phyloP scores from a whole-genome alignment of 1,284 basidiomycete species.

The Trametes polyzona region DNA sequence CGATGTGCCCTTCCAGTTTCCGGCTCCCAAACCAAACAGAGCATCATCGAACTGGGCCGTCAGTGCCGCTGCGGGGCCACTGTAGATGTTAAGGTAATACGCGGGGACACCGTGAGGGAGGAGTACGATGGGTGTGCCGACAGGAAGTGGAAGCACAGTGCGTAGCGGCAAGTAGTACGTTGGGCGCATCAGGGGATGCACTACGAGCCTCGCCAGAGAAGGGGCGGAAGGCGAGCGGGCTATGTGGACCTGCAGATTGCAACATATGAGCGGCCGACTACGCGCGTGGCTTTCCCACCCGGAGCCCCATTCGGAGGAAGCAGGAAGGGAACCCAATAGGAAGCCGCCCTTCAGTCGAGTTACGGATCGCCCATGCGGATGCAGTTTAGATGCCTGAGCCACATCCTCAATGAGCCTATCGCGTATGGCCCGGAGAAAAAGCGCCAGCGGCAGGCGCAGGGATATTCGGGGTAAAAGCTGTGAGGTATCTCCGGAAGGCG shows the following conservation, averaged over 20 bases:
- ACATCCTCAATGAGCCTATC: conserved; percentile 60
- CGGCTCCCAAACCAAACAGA: conserved; percentile 60
- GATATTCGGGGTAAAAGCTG: conserved; percentile 47
- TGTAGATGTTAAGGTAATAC: conserved; percentile 66
- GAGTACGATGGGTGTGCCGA: conserved; percentile 67
- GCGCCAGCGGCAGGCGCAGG: conserved; percentile 48
- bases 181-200: conserved; percentile 60
- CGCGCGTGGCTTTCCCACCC: conserved; percentile 62
- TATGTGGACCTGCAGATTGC: conserved; percentile 61
- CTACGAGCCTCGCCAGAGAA: conserved; percentile 48
- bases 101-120: conserved; percentile 74
- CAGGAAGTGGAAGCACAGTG: conserved; percentile 44
- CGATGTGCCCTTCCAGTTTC: conserved; percentile 46
- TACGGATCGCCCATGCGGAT: conserved; percentile 33
- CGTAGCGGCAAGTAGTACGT: conserved; percentile 56
- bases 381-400: conserved; percentile 39
- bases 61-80: conserved; percentile 65
- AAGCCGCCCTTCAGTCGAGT: conserved; percentile 62
- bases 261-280: conserved; percentile 58
- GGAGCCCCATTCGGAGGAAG: conserved; percentile 58
- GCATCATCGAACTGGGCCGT: conserved; percentile 63
- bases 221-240: conserved; percentile 24
- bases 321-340: conserved; percentile 50
- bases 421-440: conserved; percentile 51
- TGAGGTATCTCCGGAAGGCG: conserved; percentile 23